These are phyloP conservation scores for Clonostachys solani DNA, from an alignment of 2,329 filamentous ascomycete species.

Conservation along the genomic window DNA sequence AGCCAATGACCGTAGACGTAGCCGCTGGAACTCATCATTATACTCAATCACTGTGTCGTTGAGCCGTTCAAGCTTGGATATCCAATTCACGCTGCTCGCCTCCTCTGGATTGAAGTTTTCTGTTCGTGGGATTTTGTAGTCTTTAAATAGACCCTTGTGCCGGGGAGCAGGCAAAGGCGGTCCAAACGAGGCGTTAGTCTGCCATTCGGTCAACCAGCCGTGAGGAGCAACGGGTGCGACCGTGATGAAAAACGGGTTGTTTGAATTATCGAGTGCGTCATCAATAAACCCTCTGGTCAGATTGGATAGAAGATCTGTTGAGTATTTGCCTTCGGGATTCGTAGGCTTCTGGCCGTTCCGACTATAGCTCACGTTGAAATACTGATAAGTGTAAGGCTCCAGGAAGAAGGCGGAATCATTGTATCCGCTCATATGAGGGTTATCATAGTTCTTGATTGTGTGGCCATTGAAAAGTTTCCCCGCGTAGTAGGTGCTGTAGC, in stretches of 20 bases:
- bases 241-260: slow-evolving; percentile 49
- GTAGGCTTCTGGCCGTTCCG: slow-evolving; percentile 50
- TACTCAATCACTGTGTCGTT: slow-evolving; percentile 21
- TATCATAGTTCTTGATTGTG: slow-evolving; percentile 40
- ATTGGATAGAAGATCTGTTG: slow-evolving; percentile 43
- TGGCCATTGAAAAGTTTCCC: slow-evolving; percentile 52
- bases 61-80: slow-evolving; percentile 26
- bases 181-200: slow-evolving; percentile 4
- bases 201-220: background rate
- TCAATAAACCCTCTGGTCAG: slow-evolving; percentile 48
- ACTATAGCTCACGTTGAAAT: slow-evolving; percentile 61
- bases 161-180: slow-evolving; percentile 33
- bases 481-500: slow-evolving; percentile 48
- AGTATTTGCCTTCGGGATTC: slow-evolving; percentile 47
- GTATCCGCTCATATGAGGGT: slow-evolving; percentile 50
- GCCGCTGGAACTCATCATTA: slow-evolving; percentile 31
- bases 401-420: slow-evolving; percentile 53
- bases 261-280: slow-evolving; percentile 30
- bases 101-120: slow-evolving; percentile 58
- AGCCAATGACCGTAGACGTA: slow-evolving; percentile 33
- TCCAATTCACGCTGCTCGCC: slow-evolving; percentile 36
- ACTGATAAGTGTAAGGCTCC: slow-evolving; percentile 65
- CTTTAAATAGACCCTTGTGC: slow-evolving; percentile 57
- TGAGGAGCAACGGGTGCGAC: slow-evolving; percentile 38
- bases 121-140: slow-evolving; percentile 55